Percentiles rank a stretch among this genome's conserved stretches.
Conservation (phyloP, 495 filamentous ascomycete genomes). For the Cercophora scortea region DNA sequence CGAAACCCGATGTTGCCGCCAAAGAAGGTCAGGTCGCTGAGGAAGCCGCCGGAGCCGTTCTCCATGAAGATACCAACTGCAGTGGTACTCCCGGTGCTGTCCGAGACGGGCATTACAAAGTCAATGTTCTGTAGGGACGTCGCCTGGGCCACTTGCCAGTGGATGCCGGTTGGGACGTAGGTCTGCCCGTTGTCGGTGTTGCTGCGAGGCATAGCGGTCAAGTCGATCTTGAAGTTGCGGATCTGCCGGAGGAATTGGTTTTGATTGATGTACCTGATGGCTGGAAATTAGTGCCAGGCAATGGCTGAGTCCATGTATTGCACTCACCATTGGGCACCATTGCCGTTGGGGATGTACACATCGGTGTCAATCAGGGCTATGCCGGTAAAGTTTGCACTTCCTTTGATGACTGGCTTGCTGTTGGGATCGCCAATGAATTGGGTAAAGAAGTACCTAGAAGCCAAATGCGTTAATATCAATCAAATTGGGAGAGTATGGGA, state of each 20-base stretch:
- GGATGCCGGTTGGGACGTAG: slow-evolving; percentile 59
- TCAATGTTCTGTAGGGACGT: slow-evolving; percentile 78
- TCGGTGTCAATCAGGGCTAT: slow-evolving; percentile 18
- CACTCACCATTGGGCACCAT: slow-evolving; percentile 6
- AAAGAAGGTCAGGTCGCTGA: slow-evolving; percentile 74
- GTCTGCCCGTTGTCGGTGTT: neutral
- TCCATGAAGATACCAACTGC: slow-evolving; percentile 78
- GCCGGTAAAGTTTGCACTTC: slow-evolving; percentile 29
- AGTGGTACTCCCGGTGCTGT: slow-evolving; percentile 54
- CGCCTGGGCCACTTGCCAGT: slow-evolving; percentile 94
- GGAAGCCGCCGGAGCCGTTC: slow-evolving; percentile 80
- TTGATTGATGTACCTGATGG: slow-evolving; percentile 31
- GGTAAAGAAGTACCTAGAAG: slow-evolving; percentile 50
- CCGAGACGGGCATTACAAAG: slow-evolving; percentile 69
- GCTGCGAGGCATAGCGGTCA: slow-evolving; percentile 45
- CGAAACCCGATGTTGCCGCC: slow-evolving; percentile 75
- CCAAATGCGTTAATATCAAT: no score
- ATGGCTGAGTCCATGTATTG: no score
- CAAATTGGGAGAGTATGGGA: no score
- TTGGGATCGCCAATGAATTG: slow-evolving; percentile 65
- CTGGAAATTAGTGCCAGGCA: no score
- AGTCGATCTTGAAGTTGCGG: slow-evolving; percentile 85
- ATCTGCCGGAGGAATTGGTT: slow-evolving; percentile 96
- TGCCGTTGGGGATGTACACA: slow-evolving; percentile 41
- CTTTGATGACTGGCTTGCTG: slow-evolving; percentile 63